Base-by-base conservation (phyloP, 176 grass and related monocot species). In the Musa acuminata region DNA sequence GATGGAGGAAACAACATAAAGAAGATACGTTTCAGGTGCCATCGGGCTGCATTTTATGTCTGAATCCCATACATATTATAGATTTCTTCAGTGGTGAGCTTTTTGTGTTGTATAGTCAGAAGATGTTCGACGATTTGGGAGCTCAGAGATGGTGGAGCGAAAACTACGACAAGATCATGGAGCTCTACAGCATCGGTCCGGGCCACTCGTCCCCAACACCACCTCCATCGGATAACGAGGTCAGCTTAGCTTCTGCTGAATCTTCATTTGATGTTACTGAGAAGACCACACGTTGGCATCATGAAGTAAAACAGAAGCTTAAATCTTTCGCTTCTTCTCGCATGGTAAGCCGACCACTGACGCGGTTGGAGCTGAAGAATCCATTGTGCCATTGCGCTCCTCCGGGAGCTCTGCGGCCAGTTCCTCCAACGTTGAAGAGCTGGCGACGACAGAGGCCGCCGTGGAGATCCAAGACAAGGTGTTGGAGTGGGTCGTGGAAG, bases 401-500 rank as follows among this genome's bases (percentile, higher is more conserved):
- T 11, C 27, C 5, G 3, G 5, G 25, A 62, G 26, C 43, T 51
- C 48, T 35, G 12, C n/a, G 1, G 10, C 2, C 27, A 24, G 19
- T 3, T 62, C 74, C 57, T 50, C 55, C 29, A 49, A 16, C 27
- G 19, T 49, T 57, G 26, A 22, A 72, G 48, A 72, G 60, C 25
- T 1, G 13, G 59, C 17, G 35, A 53, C 52, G 16, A 29, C 43
- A 0, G 26, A 59, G 11, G 26, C 3, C 57, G 51, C 23, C 17
- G 60, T 11, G 2, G 77, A n/a, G 26, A 6, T 65, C 11, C 20
- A 55, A 27, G 76, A 13, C 53, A 74, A 57, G 65, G 75, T 35
- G 64, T 51, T 74, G 2, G 84, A 87, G 52, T 83, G 80, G 85
- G 76, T 80, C 19, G 71, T 83, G 76, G 80, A 83, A 49, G 80